Evolutionary conservation across 2,329 filamentous ascomycete species (phyloP).

Genomic region (Paecilomyces formosus): DNA sequence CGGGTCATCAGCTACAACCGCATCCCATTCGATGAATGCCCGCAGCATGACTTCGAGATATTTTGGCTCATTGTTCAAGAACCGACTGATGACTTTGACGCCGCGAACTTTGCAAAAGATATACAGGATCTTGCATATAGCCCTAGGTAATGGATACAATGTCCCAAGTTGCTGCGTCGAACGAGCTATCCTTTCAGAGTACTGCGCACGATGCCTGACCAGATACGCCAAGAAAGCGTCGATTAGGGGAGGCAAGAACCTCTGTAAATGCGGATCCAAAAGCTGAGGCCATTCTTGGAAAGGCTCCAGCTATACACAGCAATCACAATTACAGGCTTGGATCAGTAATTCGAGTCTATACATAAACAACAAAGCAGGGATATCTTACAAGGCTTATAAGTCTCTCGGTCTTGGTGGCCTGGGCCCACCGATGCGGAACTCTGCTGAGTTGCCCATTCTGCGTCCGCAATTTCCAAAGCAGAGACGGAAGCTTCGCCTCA

Average conservation of each 20-base stretch:
- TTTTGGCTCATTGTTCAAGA: slow-evolving; percentile 82
- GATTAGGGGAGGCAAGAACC: slow-evolving; percentile 66
- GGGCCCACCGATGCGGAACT: slow-evolving; percentile 32
- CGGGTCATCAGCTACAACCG: slow-evolving; percentile 10
- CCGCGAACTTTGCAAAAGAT: slow-evolving; percentile 91
- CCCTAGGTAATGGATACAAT: slow-evolving; percentile 51
- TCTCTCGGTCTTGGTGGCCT: slow-evolving; percentile 28
- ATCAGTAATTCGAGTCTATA: slow-evolving; percentile 7
- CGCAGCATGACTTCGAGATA: slow-evolving; percentile 74
- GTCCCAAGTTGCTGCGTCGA: slow-evolving; percentile 31
- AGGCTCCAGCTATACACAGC: slow-evolving; percentile 56
- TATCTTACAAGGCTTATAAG: slow-evolving; percentile 32
- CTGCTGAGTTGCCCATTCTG: slow-evolving; percentile 15
- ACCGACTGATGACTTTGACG: slow-evolving; percentile 83
- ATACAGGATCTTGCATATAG: slow-evolving; percentile 75
- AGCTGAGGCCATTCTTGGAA: slow-evolving; percentile 96
- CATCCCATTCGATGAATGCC: slow-evolving; percentile 58
- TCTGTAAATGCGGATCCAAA: slow-evolving; percentile 73
- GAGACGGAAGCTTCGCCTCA: slow-evolving; percentile 31
- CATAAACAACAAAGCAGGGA: slow-evolving; percentile 2
- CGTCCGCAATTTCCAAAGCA: slow-evolving; percentile 31
- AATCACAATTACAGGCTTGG: background rate
- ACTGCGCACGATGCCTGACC: slow-evolving; percentile 30
- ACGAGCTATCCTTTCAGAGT: slow-evolving; percentile 26
- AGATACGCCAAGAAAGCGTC: slow-evolving; percentile 67